Conservation (phyloP, 768 basidiomycete genomes). For the Royoungia palumana region DNA sequence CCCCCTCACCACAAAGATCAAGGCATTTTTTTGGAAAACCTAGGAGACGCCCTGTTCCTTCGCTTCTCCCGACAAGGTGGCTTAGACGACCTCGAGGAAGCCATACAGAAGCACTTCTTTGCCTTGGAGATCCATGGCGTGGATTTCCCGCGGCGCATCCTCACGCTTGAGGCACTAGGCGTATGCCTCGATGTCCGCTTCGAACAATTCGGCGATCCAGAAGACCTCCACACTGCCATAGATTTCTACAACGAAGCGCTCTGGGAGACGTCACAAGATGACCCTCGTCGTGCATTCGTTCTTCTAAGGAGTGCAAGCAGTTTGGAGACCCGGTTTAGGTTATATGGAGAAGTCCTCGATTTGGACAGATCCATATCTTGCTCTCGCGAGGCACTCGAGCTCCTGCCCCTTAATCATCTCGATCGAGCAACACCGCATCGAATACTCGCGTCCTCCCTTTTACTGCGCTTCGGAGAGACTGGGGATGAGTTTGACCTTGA, state of each 20-base stretch:
- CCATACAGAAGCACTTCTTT: slow-evolving; percentile 24
- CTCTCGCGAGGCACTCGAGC: slow-evolving; percentile 22
- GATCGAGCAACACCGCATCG: slow-evolving; percentile 14
- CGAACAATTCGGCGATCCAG: slow-evolving; percentile 15
- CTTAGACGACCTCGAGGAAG: slow-evolving; percentile 22
- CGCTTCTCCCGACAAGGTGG: slow-evolving; percentile 17
- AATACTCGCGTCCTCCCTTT: slow-evolving; percentile 19
- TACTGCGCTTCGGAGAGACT: slow-evolving; percentile 21
- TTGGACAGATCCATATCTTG: slow-evolving; percentile 28
- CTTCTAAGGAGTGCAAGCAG: slow-evolving; percentile 17
- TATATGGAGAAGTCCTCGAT: slow-evolving; percentile 17
- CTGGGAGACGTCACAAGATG: slow-evolving; percentile 10
- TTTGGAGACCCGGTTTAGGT: slow-evolving; percentile 13
- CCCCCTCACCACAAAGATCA: slow-evolving; percentile 13
- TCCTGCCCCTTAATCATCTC: slow-evolving; percentile 12
- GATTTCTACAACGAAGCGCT: slow-evolving; percentile 28
- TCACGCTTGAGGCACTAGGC: slow-evolving; percentile 21
- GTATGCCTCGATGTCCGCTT: slow-evolving; percentile 26
- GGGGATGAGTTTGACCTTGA: slow-evolving; percentile 30
- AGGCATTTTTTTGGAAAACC: slow-evolving; percentile 12
- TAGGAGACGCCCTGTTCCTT: slow-evolving; percentile 27
- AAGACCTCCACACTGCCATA: slow-evolving; percentile 26
- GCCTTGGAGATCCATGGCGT: slow-evolving; percentile 19
- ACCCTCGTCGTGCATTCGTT: slow-evolving; percentile 13
- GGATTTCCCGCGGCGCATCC: slow-evolving; percentile 11